phyloP scores from a whole-genome alignment of 108 stramenopile genomes.

The Schizochytrium sp. region DNA sequence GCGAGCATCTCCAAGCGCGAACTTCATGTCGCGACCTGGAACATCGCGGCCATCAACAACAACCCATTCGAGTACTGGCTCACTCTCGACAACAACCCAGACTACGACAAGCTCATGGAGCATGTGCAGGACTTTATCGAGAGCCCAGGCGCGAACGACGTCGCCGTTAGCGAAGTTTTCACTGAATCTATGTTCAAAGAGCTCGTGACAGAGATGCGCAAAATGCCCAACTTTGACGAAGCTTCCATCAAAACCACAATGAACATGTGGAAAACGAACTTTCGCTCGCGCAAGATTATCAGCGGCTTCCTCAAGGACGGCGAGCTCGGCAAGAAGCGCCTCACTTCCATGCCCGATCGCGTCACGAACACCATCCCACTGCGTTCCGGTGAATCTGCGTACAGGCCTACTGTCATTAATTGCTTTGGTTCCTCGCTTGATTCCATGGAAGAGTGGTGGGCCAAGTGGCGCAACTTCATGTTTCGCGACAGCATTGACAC shows the following conservation, averaged over 20 bases:
- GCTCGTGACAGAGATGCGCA: neutral
- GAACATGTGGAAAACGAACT: slow-evolving; percentile 12
- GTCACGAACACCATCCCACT: slow-evolving; percentile 28
- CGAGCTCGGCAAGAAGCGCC: slow-evolving; percentile 24
- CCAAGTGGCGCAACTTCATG: slow-evolving; percentile 2
- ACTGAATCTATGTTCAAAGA: slow-evolving; percentile 6
- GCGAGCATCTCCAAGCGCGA: neutral
- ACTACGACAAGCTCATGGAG: slow-evolving; percentile 26
- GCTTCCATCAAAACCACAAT: neutral
- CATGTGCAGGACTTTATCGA: slow-evolving; percentile 16
- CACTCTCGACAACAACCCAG: neutral
- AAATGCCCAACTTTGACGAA: neutral
- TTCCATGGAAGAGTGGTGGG: slow-evolving; percentile 20
- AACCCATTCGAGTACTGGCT: slow-evolving; percentile 42
- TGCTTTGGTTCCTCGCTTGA: neutral
- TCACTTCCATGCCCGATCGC: slow-evolving; percentile 34
- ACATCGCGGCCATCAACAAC: slow-evolving; percentile 41
- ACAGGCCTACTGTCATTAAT: slow-evolving; percentile 33
- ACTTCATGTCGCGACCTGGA: slow-evolving; percentile 26
- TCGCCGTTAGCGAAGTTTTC: slow-evolving; percentile 8
- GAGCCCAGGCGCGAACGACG: neutral
- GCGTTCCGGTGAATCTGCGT: neutral
- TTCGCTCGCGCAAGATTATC: slow-evolving; percentile 15
- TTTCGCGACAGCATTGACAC: neutral
- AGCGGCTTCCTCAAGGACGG: slow-evolving; percentile 26